These are phyloP conservation scores for Hemisphaericaspora nanyangensis DNA, from an alignment of 805 yeast genomes.

Conservation along the genomic window DNA sequence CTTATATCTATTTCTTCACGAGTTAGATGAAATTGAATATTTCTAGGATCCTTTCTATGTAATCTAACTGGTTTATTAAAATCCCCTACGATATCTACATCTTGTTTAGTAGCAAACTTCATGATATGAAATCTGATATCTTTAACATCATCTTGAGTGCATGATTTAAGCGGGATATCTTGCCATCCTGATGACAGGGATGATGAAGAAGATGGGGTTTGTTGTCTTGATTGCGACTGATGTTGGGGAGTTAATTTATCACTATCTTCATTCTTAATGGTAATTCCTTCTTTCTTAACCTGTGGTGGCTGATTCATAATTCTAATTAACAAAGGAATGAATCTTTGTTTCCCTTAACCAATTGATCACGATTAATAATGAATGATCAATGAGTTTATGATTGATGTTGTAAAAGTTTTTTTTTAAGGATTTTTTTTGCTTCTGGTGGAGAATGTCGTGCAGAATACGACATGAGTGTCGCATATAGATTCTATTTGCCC, in stretches of 20 bases:
- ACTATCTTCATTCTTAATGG: constrained; percentile 20
- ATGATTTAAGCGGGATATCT: constrained; percentile 64
- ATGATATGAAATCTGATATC: constrained; percentile 76
- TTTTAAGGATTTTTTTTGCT: too few relatives aligned
- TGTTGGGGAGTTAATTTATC: constrained; percentile 1
- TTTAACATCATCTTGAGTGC: constrained; percentile 65
- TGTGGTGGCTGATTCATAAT: constrained; percentile 10
- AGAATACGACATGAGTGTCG: too few relatives aligned
- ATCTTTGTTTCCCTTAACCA: too few relatives aligned
- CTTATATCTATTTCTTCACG: constrained; percentile 67
- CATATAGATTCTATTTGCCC: too few relatives aligned
- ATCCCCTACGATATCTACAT: constrained; percentile 65
- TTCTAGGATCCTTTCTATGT: constrained; percentile 91
- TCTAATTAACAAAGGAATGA: too few relatives aligned
- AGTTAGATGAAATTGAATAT: constrained; percentile 80
- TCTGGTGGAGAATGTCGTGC: too few relatives aligned
- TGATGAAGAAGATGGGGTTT: not conserved
- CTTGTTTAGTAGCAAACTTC: constrained; percentile 70
- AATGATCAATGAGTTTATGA: too few relatives aligned
- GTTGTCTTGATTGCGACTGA: not conserved
- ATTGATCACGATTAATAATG: too few relatives aligned
- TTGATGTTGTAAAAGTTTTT: too few relatives aligned
- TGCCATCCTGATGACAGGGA: constrained; percentile 32
- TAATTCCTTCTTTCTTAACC: constrained; percentile 23
- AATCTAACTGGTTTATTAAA: constrained; percentile 82